Evolutionary conservation across 2,329 filamentous ascomycete species (phyloP), one percentile per base, ranked within the genome.

Genomic region (Macroventuria anomochaeta): DNA sequence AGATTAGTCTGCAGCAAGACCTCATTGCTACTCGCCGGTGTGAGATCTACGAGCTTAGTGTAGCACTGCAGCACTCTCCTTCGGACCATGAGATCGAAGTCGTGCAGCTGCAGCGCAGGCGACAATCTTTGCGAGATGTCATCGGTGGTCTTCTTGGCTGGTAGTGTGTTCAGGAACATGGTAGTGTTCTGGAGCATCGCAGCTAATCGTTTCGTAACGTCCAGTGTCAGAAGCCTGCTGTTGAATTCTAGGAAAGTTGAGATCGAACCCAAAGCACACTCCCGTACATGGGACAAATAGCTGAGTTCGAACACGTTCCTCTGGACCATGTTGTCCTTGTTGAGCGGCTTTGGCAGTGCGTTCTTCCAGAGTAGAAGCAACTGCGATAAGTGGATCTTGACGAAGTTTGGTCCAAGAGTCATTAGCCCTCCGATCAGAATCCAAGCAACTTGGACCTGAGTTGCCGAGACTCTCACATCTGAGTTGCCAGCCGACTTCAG

Each of bases 371-470:
- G 80, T 7, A 99, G 79, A 50, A 99, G 85, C 18, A 99, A 81
- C 70, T 99, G 95, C 2, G 93, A 93, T 7, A 99, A 83, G 75
- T 99, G 95, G 20, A 97, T 97, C 77, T 99, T 99, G 75, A 97
- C 93, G 73, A 99, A 99, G 73, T 96, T 97, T 3, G 95, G 93
- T 0, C 95, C 95, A 0, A 99, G 83, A 0, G 93, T 92, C 93
- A 97, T 97, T 48, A 99, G 79, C 0, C 96, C 95, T 31, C 96
- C 95, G 39, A 99, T 96, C 52, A 99, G 80, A 40, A 96, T 96
- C 93, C 95, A 99, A 5, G 95, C 95, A 2, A 99, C 93, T 71
- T 99, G 95, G 20, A 99, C 92, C 70, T 99, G 95, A 1, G 92
- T 96, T 66, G 91, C 91, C 6, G 95, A 96, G 29, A 95, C 87